phyloP scores from a whole-genome alignment of 352 stramenopile genomes.

The Pythium sukuiense region DNA sequence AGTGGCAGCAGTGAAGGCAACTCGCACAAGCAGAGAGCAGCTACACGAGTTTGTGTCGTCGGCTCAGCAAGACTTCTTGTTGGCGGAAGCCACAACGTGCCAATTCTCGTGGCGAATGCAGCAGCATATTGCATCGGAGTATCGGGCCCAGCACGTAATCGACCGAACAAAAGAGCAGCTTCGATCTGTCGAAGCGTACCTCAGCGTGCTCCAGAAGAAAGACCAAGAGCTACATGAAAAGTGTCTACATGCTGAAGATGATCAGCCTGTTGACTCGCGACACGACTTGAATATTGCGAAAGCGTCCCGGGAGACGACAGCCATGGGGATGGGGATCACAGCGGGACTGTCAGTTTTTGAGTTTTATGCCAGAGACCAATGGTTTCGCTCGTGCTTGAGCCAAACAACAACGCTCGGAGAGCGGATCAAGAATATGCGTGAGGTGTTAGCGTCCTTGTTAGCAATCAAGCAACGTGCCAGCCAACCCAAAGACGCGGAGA shows the following conservation, averaged over 20 bases:
- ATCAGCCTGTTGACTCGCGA: background rate
- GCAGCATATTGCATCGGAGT: conserved; percentile 28
- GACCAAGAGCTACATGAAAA: conserved; percentile 27
- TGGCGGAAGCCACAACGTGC: conserved; percentile 28
- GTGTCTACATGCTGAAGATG: background rate
- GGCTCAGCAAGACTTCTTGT: conserved; percentile 23
- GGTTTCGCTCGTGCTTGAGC: conserved; percentile 29
- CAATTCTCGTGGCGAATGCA: conserved; percentile 39
- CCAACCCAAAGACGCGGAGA: background rate
- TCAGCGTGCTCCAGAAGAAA: conserved; percentile 25
- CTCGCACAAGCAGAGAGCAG: conserved; percentile 9
- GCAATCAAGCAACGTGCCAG: background rate
- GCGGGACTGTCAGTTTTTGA: conserved; percentile 28
- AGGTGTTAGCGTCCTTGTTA: conserved; percentile 14
- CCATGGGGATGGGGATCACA: conserved; percentile 14
- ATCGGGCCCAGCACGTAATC: conserved; percentile 27
- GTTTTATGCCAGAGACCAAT: conserved; percentile 33
- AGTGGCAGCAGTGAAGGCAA: background rate
- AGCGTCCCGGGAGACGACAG: background rate
- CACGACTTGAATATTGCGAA: background rate
- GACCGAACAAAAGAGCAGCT: conserved; percentile 15
- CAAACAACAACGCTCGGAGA: conserved; percentile 31
- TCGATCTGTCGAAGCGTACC: conserved; percentile 22
- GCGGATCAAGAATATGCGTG: conserved; percentile 22
- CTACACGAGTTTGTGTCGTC: conserved; percentile 15